A percentile compares a stretch with the other conserved stretches of the same genome.
phyloP scores from a whole-genome alignment of 2,329 filamentous ascomycete species.

The Laburnicola sp. region DNA sequence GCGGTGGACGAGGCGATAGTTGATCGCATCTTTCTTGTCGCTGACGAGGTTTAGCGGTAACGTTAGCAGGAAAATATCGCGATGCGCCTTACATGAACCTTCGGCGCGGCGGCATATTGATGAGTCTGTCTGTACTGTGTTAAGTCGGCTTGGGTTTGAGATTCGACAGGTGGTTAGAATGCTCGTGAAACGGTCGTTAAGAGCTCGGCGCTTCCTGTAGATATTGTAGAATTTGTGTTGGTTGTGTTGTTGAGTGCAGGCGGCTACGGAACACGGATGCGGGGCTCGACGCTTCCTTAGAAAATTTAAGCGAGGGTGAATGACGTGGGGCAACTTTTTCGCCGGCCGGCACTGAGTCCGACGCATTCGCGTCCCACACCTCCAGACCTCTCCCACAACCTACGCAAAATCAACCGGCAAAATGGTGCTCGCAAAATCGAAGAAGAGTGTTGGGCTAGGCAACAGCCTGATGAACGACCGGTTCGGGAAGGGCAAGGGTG shows the following conservation, averaged over 20 bases:
- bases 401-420: constrained; percentile 30
- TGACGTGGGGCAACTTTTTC: constrained; percentile 19
- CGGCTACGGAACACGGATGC: not conserved
- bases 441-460: constrained; percentile 90
- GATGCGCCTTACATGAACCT: constrained; percentile 68
- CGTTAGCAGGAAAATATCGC: not conserved
- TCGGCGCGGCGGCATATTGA: constrained; percentile 71
- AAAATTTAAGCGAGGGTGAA: constrained; percentile 49
- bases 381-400: constrained; percentile 23
- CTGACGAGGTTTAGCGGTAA: constrained; percentile 49
- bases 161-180: not conserved
- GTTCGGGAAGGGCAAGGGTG: constrained; percentile 89
- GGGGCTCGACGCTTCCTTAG: constrained; percentile 2
- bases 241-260: too few species aligned
- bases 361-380: constrained; percentile 7
- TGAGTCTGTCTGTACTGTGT: not conserved
- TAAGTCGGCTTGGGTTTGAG: not conserved
- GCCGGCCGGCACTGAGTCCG: not conserved
- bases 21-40: constrained; percentile 89
- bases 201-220: too few species aligned
- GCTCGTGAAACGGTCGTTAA: too few species aligned
- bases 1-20: constrained; percentile 92
- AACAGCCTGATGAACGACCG: constrained; percentile 99
- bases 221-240: too few species aligned
- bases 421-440: constrained; percentile 87